Conservation (phyloP, 2,329 filamentous ascomycete species). For the Blumeria hordei region DNA sequence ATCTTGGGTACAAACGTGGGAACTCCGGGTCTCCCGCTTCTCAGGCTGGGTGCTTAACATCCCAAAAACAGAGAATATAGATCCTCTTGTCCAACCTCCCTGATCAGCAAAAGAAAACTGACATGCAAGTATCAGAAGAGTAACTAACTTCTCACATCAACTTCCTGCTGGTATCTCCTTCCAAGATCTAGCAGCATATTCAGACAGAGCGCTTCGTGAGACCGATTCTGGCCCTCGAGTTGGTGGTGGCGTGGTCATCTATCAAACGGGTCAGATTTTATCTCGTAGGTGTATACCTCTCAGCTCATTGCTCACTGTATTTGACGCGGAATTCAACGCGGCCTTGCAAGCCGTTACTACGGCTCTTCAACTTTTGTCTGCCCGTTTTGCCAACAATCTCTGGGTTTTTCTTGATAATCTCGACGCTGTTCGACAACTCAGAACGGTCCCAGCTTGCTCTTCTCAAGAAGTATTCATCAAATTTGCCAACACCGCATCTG, state of each 20-base stretch:
- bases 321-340: neutral
- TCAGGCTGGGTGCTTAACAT: neutral
- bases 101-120: neutral
- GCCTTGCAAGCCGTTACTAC: neutral
- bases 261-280: neutral
- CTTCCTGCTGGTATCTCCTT: neutral
- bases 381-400: neutral
- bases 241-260: neutral
- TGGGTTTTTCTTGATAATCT: neutral
- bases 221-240: neutral
- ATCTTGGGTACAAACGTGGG: neutral
- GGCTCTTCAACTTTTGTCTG: neutral
- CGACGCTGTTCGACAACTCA: neutral
- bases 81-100: neutral
- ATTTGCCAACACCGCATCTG: neutral
- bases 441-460: neutral
- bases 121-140: neutral
- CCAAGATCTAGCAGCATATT: neutral
- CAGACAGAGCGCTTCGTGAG: neutral
- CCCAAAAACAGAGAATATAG: neutral
- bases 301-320: neutral
- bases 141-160: neutral
- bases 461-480: neutral
- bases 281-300: neutral
- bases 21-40: neutral